Conservation (phyloP, 1,284 basidiomycete species). For the Laetiporus sulphureus region DNA sequence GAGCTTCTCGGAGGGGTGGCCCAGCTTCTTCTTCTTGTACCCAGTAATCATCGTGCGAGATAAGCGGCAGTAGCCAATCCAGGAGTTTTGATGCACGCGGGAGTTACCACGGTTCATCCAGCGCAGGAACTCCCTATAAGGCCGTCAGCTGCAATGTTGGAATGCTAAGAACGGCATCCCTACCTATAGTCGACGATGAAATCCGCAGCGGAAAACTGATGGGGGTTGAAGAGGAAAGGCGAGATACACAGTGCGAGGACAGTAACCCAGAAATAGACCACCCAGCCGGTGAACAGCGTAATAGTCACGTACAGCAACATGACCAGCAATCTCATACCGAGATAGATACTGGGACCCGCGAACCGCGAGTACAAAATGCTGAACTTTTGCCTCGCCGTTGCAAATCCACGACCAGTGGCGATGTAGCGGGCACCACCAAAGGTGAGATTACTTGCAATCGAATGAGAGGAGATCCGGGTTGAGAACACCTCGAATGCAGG, state of each 20-base stretch:
- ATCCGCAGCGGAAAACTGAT: slow-evolving; percentile 92
- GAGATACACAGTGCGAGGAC: slow-evolving; percentile 84
- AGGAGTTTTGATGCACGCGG: slow-evolving; percentile 92
- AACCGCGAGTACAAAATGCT: slow-evolving; percentile 93
- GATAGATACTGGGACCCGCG: slow-evolving; percentile 93
- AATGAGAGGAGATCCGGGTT: slow-evolving; percentile 94
- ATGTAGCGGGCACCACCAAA: slow-evolving; percentile 97
- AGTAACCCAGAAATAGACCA: slow-evolving; percentile 96
- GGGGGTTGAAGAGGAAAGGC: slow-evolving; percentile 95
- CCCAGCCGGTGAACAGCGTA: slow-evolving; percentile 81
- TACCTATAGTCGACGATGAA: slow-evolving; percentile 94
- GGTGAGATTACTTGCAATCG: slow-evolving; percentile 89
- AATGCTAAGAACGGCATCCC: slow-evolving; percentile 15
- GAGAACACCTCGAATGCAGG: slow-evolving; percentile 95
- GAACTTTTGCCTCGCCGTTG: slow-evolving; percentile 90
- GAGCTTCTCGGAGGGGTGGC: slow-evolving; percentile 91
- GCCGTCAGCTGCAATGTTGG: slow-evolving; percentile 8
- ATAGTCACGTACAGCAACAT: slow-evolving; percentile 90
- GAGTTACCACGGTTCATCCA: slow-evolving; percentile 99
- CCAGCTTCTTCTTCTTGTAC: slow-evolving; percentile 94
- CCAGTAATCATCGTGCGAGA: slow-evolving; percentile 95
- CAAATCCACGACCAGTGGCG: slow-evolving; percentile 98
- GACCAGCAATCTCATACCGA: slow-evolving; percentile 87
- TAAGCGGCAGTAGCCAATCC: slow-evolving; percentile 95
- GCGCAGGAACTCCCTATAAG: slow-evolving; percentile 80